Evolutionary conservation across 2,329 filamentous ascomycete genomes (phyloP), one percentile per base, ranked within the genome.

Genomic region (Fusarium austroafricanum): DNA sequence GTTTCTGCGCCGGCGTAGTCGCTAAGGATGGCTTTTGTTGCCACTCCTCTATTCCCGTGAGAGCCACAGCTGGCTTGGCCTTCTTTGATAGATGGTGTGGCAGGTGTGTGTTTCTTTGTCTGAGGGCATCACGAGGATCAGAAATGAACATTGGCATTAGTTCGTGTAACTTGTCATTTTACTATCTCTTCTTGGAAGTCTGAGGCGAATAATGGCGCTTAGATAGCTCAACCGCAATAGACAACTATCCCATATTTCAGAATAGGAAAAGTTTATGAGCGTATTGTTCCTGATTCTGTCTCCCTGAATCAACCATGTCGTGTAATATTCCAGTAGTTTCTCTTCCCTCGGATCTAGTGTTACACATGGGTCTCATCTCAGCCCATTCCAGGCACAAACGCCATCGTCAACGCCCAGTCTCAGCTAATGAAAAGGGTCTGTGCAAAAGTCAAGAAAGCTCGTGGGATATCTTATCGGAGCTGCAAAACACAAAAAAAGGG

Each of bases 331-430:
- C 45, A 62, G 65, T 58, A 65, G 21, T 38, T 58, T 28, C 47
- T 46, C 55, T 28, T 31, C 33, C 26, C 50, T 56, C 28, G 28
- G 35, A 33, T 45, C 29, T 35, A 10, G n/a, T 15, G 53, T 49
- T 68, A 47, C 56, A 67, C 46, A 62, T 15, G 42, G 31, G 56
- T 56, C 66, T 67, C 61, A 64, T 54, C 23, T 55, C 65, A 58
- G 55, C 51, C 49, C 66, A 68, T 62, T 57, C 62, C 66, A 55
- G 42, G 9, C 26, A 43, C 31, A 35, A 47, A 54, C 31, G 28
- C 43, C 35, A 35, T 43, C 15, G 33, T 31, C 28, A 12, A 44
- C 57, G 42, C 44, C 50, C 29, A 40, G 45, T 64, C 44, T 62
- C 52, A 51, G 10, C 26, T 33, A n/a, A 39, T 14, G n/a, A 26